A percentile compares a stretch with the other conserved stretches of the same genome.
Evolutionary conservation across 2,329 filamentous ascomycete genomes (phyloP).

Genomic region (Colletotrichum scovillei): DNA sequence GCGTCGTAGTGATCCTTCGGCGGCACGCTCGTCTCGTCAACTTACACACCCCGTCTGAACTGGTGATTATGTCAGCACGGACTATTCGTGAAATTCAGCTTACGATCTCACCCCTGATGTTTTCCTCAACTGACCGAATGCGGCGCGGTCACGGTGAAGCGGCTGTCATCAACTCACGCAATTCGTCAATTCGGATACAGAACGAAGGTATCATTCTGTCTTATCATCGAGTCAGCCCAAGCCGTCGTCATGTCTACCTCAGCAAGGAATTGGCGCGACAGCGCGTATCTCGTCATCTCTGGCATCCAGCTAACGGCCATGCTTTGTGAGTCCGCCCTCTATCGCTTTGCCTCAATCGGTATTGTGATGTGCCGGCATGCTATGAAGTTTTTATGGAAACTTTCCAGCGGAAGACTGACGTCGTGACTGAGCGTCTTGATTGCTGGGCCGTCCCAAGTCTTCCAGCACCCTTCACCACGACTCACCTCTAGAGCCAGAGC

Average conservation of each 20-base stretch:
- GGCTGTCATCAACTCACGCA: not conserved
- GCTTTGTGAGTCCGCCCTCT: constrained; percentile 28
- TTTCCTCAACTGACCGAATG: not conserved
- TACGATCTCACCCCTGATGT: not conserved
- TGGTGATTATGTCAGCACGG: not conserved
- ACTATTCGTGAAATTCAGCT: not conserved
- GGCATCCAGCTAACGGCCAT: constrained; percentile 42
- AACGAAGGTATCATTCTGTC: not conserved
- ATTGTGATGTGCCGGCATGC: not conserved
- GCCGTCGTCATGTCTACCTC: constrained; percentile 11
- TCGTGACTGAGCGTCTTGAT: too few species aligned
- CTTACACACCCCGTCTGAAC: not conserved
- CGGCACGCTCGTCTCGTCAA: not conserved
- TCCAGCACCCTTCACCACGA: not conserved
- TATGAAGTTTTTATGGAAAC: not conserved
- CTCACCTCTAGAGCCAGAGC: not conserved
- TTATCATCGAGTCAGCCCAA: accelerated
- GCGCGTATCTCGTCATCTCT: constrained; percentile 49
- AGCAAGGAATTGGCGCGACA: constrained; percentile 43
- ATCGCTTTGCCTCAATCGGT: not conserved
- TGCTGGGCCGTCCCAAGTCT: not conserved
- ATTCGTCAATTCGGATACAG: not conserved
- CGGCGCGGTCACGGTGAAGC: not conserved
- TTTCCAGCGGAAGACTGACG: too few species aligned
- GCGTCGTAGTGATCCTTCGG: not conserved